Base-by-base conservation (phyloP, 257 asterid genomes). In the Solanum piurae region DNA sequence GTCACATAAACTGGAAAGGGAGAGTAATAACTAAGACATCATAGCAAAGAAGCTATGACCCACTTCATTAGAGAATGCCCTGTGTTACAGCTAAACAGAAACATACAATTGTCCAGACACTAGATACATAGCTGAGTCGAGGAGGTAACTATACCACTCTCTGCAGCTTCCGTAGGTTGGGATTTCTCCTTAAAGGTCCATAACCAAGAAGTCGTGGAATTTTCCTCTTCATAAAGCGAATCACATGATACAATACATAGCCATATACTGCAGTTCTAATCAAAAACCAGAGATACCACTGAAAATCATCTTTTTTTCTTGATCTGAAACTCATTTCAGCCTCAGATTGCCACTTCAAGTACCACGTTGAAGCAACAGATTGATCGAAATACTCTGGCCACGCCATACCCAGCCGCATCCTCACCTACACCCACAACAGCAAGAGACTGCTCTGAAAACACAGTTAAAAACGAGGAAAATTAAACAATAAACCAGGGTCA, bases 331-430 rank as follows among this genome's bases (percentile, higher is more conserved):
- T 94, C 69, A 75, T 83, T 92, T 94, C 95, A 91, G 96, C 98
- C 91, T 93, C 95, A 86, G 98, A 94, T 86, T 95, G 98, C 98
- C 98, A 95, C 89, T 89, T 92, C 91, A 96, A 88, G 90, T 97
- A 97, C 99, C 99, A 97, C 73, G 96, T 93, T 80, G 99, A 92
- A 88, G 91, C 90, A 20, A 90, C 93, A 88, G 98, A 89, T 87
- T 90, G 93, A 89, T 97, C 96, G 4, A 91, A 88, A 90, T 94
- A 94, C 92, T 96, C 99, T 55, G 99, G 99, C 98, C 95, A 94
- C 84, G 98, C 99, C 99, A 97, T 97, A 82, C 99, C 99, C 90
- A 97, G 90, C 42, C 83, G 92, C 91, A 94, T 90, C 91, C 98
- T 94, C 86, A 92, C 87, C 99, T 97, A 87, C 86, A 82, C 49